phyloP scores from a whole-genome alignment of 768 basidiomycete species.

The Lyophyllum decastes region DNA sequence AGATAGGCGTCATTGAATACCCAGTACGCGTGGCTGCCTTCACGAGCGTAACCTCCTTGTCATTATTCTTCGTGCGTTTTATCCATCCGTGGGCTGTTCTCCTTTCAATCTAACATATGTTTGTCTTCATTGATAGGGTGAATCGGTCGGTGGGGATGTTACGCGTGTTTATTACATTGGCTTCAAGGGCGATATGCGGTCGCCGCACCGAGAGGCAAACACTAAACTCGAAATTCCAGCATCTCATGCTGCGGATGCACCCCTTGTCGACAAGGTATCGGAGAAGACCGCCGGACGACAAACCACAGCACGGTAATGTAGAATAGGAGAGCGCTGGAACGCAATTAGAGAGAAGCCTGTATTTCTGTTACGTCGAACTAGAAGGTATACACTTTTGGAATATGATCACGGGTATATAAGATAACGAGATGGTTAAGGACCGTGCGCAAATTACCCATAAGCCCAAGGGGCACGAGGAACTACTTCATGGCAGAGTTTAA shows the following conservation, averaged over 20 bases:
- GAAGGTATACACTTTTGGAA: neutral
- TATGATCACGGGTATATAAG: neutral
- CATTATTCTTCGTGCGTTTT: conserved; percentile 75
- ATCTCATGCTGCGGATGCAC: conserved; percentile 76
- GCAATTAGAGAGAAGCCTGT: neutral
- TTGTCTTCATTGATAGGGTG: conserved; percentile 43
- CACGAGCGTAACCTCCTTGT: conserved; percentile 69
- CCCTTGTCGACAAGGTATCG: conserved; percentile 57
- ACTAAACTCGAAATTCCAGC: conserved; percentile 75
- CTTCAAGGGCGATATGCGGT: conserved; percentile 74
- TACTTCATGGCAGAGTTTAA: neutral
- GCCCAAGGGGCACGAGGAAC: neutral
- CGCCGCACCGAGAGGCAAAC: conserved; percentile 55
- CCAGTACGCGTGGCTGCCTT: conserved; percentile 78
- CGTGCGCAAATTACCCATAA: neutral
- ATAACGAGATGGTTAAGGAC: neutral
- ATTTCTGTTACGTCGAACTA: neutral
- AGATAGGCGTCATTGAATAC: conserved; percentile 71
- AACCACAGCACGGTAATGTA: conserved; percentile 55
- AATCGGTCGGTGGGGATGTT: conserved; percentile 63
- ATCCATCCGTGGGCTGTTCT: neutral
- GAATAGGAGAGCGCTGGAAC: neutral
- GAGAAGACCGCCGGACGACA: conserved; percentile 62
- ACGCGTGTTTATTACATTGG: conserved; percentile 79
- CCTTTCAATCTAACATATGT: neutral